Evolutionary conservation across 2,329 filamentous ascomycete species (phyloP).

Genomic region (Arthrobotrys pseudoclavata): DNA sequence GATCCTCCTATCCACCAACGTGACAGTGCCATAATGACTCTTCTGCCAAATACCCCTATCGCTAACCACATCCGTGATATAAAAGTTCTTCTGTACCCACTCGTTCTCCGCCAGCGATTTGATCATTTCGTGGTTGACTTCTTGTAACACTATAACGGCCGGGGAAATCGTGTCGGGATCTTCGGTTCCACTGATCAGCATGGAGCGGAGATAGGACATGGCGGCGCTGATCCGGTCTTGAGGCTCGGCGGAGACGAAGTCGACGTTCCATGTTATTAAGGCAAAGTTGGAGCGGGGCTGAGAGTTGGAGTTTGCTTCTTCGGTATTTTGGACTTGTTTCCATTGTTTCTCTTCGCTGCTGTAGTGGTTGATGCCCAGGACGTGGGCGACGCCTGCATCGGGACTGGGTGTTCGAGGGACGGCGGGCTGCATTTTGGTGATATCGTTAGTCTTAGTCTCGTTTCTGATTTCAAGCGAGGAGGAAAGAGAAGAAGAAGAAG

Average conservation of each 20-base stretch:
- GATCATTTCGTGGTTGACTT: conserved; percentile 49
- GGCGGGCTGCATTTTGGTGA: conserved; percentile 30
- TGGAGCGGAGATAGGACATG: conserved; percentile 48
- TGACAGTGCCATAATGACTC: conserved; percentile 70
- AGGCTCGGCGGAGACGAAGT: conserved; percentile 48
- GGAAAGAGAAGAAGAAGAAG: background rate
- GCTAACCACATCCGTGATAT: conserved; percentile 69
- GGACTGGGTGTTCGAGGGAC: conserved; percentile 26
- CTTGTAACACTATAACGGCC: conserved; percentile 51
- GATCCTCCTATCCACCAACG: conserved; percentile 70
- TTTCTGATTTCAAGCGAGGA: no score
- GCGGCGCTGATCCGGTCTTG: conserved; percentile 50
- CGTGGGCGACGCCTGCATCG: conserved; percentile 52
- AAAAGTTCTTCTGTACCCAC: conserved; percentile 70
- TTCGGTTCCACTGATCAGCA: conserved; percentile 49
- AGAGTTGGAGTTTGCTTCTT: conserved; percentile 18
- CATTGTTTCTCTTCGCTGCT: conserved; percentile 44
- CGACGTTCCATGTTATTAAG: conserved; percentile 56
- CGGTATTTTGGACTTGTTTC: conserved; percentile 44
- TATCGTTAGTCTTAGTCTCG: background rate
- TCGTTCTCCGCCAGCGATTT: conserved; percentile 65
- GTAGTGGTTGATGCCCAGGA: conserved; percentile 46
- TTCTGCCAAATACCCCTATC: conserved; percentile 67
- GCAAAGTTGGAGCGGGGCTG: conserved; percentile 53
- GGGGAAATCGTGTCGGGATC: conserved; percentile 40